Percentiles rank a stretch among this genome's conserved stretches.
Conservation (phyloP, 768 basidiomycete species). For the Naganishia antarctica region DNA sequence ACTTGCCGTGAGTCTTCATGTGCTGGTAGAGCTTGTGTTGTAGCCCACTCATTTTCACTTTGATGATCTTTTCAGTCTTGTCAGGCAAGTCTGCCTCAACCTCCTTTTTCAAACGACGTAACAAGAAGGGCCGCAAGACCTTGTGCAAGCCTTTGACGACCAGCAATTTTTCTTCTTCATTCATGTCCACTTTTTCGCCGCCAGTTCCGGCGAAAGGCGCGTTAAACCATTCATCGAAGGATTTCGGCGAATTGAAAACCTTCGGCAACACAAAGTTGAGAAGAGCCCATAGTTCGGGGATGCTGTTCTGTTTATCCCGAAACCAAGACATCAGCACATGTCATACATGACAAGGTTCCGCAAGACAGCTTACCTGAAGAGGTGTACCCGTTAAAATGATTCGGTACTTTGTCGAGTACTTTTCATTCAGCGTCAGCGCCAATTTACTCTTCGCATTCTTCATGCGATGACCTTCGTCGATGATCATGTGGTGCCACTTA, state of each 20-base stretch:
- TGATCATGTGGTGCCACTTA: slow-evolving; percentile 97
- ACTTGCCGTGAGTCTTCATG: slow-evolving; percentile 97
- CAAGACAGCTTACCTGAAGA: slow-evolving; percentile 56
- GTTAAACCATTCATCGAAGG: slow-evolving; percentile 99
- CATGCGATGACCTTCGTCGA: slow-evolving; percentile 97
- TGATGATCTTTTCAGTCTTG: slow-evolving; percentile 97
- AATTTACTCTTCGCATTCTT: slow-evolving; percentile 91
- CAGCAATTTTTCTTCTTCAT: slow-evolving; percentile 97
- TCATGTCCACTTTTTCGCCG: slow-evolving; percentile 90
- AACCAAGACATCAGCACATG: slow-evolving; percentile 40
- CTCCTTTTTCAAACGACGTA: slow-evolving; percentile 89
- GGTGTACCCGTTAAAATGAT: slow-evolving; percentile 94
- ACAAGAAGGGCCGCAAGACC: slow-evolving; percentile 87
- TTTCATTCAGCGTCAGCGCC: slow-evolving; percentile 79
- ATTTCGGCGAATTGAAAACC: slow-evolving; percentile 98
- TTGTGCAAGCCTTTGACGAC: slow-evolving; percentile 95
- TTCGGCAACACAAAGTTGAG: slow-evolving; percentile 62
- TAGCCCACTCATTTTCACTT: slow-evolving; percentile 86
- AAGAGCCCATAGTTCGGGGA: slow-evolving; percentile 53
- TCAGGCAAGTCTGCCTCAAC: slow-evolving; percentile 93
- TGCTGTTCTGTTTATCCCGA: slow-evolving; percentile 41
- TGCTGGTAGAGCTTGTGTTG: slow-evolving; percentile 91
- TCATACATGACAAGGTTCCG: slow-evolving; percentile 34
- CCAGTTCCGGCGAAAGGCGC: slow-evolving; percentile 99
- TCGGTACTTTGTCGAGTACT: slow-evolving; percentile 86